A percentile compares a stretch with the other conserved stretches of the same genome.
These are phyloP conservation scores for Trichosporon coremiiforme DNA, from an alignment of 1,284 basidiomycete species.

Conservation along the genomic window DNA sequence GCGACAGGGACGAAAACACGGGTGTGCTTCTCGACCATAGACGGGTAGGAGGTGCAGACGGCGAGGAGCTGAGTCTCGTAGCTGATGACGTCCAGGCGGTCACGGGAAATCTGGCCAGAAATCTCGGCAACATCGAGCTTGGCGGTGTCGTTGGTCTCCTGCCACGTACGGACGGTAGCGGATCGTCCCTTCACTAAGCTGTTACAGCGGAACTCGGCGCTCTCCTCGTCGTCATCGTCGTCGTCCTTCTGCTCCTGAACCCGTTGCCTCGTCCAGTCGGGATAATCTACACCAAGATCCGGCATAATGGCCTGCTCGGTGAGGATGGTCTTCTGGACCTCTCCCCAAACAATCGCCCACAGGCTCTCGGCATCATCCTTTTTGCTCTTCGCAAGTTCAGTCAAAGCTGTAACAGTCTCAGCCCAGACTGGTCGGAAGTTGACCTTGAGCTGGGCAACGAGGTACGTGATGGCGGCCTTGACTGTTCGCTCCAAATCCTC, in stretches of 20 bases:
- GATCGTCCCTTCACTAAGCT: slow-evolving; percentile 39
- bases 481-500: slow-evolving; percentile 22
- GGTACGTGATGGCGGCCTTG: slow-evolving; percentile 38
- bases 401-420: slow-evolving; percentile 72
- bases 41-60: slow-evolving; percentile 67
- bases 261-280: slow-evolving; percentile 41
- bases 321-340: slow-evolving; percentile 59
- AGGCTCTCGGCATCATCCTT: slow-evolving; percentile 62
- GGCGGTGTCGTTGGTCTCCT: slow-evolving; percentile 31
- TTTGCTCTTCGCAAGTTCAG: slow-evolving; percentile 62
- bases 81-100: slow-evolving; percentile 71
- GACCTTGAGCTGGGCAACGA: slow-evolving; percentile 74
- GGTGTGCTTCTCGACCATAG: slow-evolving; percentile 79
- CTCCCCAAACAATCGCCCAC: slow-evolving; percentile 70
- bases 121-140: slow-evolving; percentile 44
- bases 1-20: slow-evolving; percentile 78
- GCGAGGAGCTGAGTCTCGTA: slow-evolving; percentile 80
- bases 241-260: slow-evolving; percentile 24
- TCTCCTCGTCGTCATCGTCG: slow-evolving; percentile 38
- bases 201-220: slow-evolving; percentile 52
- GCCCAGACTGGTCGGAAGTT: slow-evolving; percentile 86
- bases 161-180: slow-evolving; percentile 36
- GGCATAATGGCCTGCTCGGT: slow-evolving; percentile 33
- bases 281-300: slow-evolving; percentile 42
- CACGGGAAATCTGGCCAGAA: slow-evolving; percentile 65